Percentiles rank a stretch among this genome's conserved stretches.
Conservation (phyloP, 2,329 filamentous ascomycete genomes). For the Penicillium sp. region DNA sequence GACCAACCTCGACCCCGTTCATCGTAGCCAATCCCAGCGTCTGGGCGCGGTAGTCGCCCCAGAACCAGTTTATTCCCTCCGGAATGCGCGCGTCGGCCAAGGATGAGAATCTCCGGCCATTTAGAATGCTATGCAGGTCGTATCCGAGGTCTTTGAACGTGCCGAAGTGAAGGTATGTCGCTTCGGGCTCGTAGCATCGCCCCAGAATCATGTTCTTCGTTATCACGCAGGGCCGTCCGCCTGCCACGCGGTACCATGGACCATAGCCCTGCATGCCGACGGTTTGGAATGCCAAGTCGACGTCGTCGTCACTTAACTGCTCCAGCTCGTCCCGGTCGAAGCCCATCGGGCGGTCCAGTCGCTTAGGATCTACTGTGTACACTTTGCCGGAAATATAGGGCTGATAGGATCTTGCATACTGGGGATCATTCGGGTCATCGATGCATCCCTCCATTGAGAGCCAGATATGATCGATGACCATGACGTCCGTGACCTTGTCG, state of each 20-base stretch:
- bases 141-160: constrained; percentile 33
- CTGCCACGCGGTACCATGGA: constrained; percentile 49
- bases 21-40: constrained; percentile 52
- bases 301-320: constrained; percentile 31
- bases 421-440: constrained; percentile 43
- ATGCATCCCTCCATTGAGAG: constrained; percentile 48
- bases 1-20: constrained; percentile 50
- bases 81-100: constrained; percentile 48
- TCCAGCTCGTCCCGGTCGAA: constrained; percentile 15
- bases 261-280: constrained; percentile 45
- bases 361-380: constrained; percentile 36
- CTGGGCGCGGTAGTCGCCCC: constrained; percentile 53
- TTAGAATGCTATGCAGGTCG: constrained; percentile 45
- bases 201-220: constrained; percentile 52
- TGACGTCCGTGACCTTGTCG: constrained; percentile 45
- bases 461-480: constrained; percentile 51
- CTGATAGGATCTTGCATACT: constrained; percentile 42
- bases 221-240: constrained; percentile 41
- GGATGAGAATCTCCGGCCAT: constrained; percentile 46
- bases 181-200: constrained; percentile 50
- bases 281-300: constrained; percentile 34
- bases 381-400: constrained; percentile 49
- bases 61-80: constrained; percentile 49
- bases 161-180: constrained; percentile 45
- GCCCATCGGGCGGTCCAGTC: constrained; percentile 23